Evolutionary conservation across 208 protist species (phyloP).

Genomic region (Acanthamoeba lenticulata): DNA sequence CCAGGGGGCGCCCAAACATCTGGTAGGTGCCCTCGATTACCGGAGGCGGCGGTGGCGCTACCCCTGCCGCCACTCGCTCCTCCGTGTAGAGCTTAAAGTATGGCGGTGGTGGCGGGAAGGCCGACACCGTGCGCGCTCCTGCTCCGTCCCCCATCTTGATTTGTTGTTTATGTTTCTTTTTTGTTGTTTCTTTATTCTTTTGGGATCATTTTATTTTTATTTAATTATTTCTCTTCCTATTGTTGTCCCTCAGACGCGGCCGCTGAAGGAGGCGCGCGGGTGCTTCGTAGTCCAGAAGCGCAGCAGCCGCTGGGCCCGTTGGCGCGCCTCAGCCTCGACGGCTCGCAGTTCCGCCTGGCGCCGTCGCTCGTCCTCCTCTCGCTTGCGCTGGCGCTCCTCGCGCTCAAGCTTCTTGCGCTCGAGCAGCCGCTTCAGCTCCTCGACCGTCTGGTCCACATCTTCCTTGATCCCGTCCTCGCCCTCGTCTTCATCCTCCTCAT

Average conservation of each 20-base stretch:
- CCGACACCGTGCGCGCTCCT: conserved; percentile 70
- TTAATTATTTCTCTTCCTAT: too few species aligned
- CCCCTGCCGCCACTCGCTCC: background rate
- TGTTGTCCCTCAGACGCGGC: too few species aligned
- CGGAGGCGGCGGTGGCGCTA: conserved; percentile 65
- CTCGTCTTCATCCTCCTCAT: background rate
- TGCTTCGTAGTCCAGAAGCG: background rate
- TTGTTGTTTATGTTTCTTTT: background rate
- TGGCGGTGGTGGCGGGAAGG: conserved; percentile 75
- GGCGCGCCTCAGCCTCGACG: background rate
- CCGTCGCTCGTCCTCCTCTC: background rate
- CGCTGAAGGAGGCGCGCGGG: background rate
- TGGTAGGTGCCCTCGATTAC: conserved; percentile 61
- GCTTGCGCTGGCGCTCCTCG: background rate
- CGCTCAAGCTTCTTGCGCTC: background rate
- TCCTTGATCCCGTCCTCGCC: background rate
- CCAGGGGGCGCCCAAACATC: conserved; percentile 31
- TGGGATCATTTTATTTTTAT: too few species aligned
- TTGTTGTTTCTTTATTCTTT: background rate
- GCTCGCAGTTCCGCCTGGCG: background rate
- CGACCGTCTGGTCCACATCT: background rate
- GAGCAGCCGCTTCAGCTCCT: background rate
- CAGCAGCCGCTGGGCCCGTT: background rate
- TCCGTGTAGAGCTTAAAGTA: conserved; percentile 79
- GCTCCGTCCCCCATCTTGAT: background rate